These are phyloP conservation scores for Malus orientalis DNA, from an alignment of 306 rosid species.

Conservation along the genomic window DNA sequence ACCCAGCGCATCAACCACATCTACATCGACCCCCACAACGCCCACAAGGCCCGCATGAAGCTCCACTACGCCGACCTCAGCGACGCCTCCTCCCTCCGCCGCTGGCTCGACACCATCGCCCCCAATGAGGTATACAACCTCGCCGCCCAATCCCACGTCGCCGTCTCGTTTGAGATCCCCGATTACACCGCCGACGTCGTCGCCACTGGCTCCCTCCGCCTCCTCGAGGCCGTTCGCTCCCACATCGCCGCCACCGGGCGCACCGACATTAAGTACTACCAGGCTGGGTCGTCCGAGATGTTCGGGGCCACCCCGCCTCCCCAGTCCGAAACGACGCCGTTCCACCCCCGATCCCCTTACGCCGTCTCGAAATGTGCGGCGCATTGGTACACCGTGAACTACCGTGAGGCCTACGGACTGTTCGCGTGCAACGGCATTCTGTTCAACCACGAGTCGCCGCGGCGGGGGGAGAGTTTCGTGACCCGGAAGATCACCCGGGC, in stretches of 20 bases:
- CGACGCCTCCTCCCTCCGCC: conserved; percentile 98
- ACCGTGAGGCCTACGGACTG: conserved; percentile 89
- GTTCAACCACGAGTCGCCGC: conserved; percentile 87
- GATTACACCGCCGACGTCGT: conserved; percentile 97
- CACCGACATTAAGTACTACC: conserved; percentile 65
- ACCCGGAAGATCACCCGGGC: conserved; percentile 92
- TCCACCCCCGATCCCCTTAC: conserved; percentile 94
- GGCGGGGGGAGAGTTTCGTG: conserved; percentile 92
- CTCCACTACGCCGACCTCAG: conserved; percentile 97
- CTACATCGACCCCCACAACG: conserved; percentile 98
- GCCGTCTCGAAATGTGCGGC: conserved; percentile 94
- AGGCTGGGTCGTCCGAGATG: conserved; percentile 98
- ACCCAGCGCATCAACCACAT: conserved; percentile 96
- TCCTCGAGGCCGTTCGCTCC: conserved; percentile 86
- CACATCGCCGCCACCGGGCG: conserved; percentile 75
- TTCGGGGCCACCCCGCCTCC: conserved; percentile 92
- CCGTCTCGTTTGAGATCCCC: conserved; percentile 96
- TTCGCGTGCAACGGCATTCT: conserved; percentile 88
- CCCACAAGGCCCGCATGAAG: conserved; percentile 91
- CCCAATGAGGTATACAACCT: conserved; percentile 98
- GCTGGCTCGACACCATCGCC: conserved; percentile 81
- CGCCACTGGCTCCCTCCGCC: conserved; percentile 90
- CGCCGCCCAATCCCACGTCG: conserved; percentile 98
- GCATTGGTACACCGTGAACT: conserved; percentile 98
- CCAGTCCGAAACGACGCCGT: conserved; percentile 73